phyloP scores from a whole-genome alignment of 331 rosid genomes.

The Spiraea crenata region DNA sequence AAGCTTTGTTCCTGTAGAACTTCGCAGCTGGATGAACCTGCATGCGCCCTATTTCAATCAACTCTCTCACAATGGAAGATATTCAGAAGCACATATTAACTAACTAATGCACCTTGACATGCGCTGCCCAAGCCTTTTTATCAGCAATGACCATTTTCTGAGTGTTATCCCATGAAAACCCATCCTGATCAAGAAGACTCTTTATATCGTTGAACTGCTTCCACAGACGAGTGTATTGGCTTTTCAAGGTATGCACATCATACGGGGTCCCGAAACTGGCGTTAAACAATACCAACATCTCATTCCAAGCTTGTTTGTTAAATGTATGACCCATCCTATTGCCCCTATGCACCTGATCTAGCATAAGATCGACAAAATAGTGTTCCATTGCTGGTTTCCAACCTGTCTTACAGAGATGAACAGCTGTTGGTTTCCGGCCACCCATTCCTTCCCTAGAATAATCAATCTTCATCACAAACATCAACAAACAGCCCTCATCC shows the following conservation, averaged over 20 bases:
- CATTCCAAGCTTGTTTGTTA: conserved; percentile 61
- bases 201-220: conserved; percentile 46
- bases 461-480: not conserved
- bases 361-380: conserved; percentile 47
- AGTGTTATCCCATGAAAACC: conserved; percentile 52
- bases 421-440: conserved; percentile 24
- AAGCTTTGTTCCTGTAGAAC: conserved; percentile 39
- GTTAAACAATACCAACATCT: conserved; percentile 46
- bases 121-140: conserved; percentile 43
- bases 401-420: conserved; percentile 38
- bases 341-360: conserved; percentile 53
- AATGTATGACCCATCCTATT: conserved; percentile 57
- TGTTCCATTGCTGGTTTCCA: conserved; percentile 46
- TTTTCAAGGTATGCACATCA: conserved; percentile 44
- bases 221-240: conserved; percentile 43
- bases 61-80: conserved; percentile 5
- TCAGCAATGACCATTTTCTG: conserved; percentile 47
- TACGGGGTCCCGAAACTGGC: conserved; percentile 39
- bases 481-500: too few relatives aligned
- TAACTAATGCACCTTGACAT: conserved; percentile 37
- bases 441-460: conserved; percentile 34
- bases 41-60: conserved; percentile 22
- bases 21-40: conserved; percentile 55
- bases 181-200: conserved; percentile 48
- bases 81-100: not conserved